Base-by-base conservation (phyloP, 1,139 yeast species). In the Debaryomyces sp. region DNA sequence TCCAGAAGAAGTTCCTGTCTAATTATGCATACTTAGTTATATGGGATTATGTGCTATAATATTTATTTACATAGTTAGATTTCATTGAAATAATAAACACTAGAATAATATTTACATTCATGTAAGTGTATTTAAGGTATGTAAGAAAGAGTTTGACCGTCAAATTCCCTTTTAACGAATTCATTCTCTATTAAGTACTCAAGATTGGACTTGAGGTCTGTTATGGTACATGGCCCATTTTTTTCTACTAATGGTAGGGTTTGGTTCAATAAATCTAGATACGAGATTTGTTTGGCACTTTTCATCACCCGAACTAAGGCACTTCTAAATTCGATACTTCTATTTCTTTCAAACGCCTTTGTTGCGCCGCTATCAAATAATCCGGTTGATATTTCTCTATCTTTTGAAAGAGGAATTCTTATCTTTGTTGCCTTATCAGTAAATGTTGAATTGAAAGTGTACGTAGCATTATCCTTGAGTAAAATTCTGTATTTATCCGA, bases 1-100 rank as follows among this genome's bases (percentile, higher is more conserved):
- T 66, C 96, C 96, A 61, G 90, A 88, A 77, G 96, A 89, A 64
- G 66, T 80, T 58, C 89, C 89, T 48, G 68, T 75, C 47, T 76
- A 72, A 55, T 35, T 58, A 57, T 52, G 6, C 18, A 13, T 37
- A 21, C 12, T n/a, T n/a, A n/a, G n/a, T 43, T 29, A 47, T 35
- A 33, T 42, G 18, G 21, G 21, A 37, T 22, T 23, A 10, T 7
- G 30, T 37, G 29, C 10, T 30, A 30, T 33, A 27, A 29, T 36
- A 34, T 32, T 26, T 37, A 26, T 39, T 18, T 32, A 30, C 35
- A 15, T 30, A 41, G 29, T 23, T 29, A 9, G 36, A 22, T 27
- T 30, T 30, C 17, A 35, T 35, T n/a, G 22, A 17, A 35, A 21
- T 35, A 41, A 41, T 41, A 41, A n/a, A 41, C 36, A 41, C 32